Evolutionary conservation across 1,139 yeast species (phyloP), one percentile per base, ranked within the genome.

Genomic region (Diutina mesorugosa): DNA sequence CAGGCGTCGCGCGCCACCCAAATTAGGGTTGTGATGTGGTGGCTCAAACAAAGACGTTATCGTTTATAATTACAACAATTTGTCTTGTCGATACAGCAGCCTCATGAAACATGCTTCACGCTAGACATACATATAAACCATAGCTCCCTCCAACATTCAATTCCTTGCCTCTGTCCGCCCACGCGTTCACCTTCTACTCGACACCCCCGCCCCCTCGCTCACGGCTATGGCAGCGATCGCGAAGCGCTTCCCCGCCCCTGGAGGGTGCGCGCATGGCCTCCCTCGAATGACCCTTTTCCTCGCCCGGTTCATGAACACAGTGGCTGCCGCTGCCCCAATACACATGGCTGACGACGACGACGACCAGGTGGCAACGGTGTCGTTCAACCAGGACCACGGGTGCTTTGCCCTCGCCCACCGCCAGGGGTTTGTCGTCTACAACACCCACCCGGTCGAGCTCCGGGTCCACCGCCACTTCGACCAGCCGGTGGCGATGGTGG

Each of bases 391-490:
- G 70, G 96, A 90, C 69, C 89, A 85, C 64, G 88, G 90, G 54
- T 90, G 97, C 67, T 90, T 91, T 71, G 89, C 96, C 29, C 75
- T 89, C 41, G 89, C 95, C 56, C 87, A 85, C 62, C 91, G 88
- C 61, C 71, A 76, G 56, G 97, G 97, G 32, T 90, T 91, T 67
- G 73, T 85, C 57, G 96, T 91, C n/a, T 91, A 84, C 73, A 87
- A 86, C 66, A 80, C 95, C 6, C 90, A 88, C 66, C 98, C 98
- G 6, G 76, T 90, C 71, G 95, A 88, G 61, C 71, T 84, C 61
- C 78, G 95, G 62, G 93, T 90, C 57, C 78, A 82, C 64, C 76
- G 96, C 56, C 80, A 72, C 54, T 84, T 85, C 64, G 58, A 56
- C 50, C 57, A 54, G 55, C 57, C 51, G 38, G 57, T 90, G 30